Conservation (phyloP, 179 eudicot species). For the Nepenthes alata region DNA sequence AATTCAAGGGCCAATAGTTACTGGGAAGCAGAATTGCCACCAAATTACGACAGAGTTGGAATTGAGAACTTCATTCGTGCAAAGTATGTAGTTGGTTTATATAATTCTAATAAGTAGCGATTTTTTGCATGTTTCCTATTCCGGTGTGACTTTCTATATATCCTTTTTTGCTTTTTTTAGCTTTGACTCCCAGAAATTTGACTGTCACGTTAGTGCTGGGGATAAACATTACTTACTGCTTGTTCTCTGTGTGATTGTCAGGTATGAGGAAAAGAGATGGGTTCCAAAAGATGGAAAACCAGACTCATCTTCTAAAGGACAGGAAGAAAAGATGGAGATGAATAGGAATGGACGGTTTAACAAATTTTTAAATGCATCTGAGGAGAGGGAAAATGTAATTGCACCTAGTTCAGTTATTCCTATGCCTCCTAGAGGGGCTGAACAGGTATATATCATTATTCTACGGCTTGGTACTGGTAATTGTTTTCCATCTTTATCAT, state of each 20-base stretch:
- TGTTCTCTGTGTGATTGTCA: conserved; percentile 10
- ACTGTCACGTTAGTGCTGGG: not conserved
- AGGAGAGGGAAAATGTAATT: conserved; percentile 39
- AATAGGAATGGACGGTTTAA: conserved; percentile 31
- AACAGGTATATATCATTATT: conserved; percentile 34
- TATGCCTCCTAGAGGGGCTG: conserved; percentile 67
- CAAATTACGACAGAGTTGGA: conserved; percentile 97
- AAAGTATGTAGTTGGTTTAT: conserved; percentile 40
- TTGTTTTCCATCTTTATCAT: not conserved
- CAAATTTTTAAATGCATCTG: conserved; percentile 28
- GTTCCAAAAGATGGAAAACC: conserved; percentile 46
- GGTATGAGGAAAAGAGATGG: conserved; percentile 99
- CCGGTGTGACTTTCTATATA: not conserved
- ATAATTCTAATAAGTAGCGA: not conserved
- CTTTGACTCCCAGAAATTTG: not conserved
- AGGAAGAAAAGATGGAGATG: conserved; percentile 45
- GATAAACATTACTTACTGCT: not conserved
- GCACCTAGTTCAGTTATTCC: conserved; percentile 42
- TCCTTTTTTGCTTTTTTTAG: not conserved
- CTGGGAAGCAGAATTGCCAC: conserved; percentile 98
- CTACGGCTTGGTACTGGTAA: not conserved
- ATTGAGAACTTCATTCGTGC: conserved; percentile 99
- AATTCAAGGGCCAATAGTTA: conserved; percentile 81
- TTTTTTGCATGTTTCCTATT: not conserved
- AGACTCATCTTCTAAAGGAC: conserved; percentile 43